These are phyloP conservation scores for Alnus rubra DNA, from an alignment of 306 rosid species.

Conservation along the genomic window DNA sequence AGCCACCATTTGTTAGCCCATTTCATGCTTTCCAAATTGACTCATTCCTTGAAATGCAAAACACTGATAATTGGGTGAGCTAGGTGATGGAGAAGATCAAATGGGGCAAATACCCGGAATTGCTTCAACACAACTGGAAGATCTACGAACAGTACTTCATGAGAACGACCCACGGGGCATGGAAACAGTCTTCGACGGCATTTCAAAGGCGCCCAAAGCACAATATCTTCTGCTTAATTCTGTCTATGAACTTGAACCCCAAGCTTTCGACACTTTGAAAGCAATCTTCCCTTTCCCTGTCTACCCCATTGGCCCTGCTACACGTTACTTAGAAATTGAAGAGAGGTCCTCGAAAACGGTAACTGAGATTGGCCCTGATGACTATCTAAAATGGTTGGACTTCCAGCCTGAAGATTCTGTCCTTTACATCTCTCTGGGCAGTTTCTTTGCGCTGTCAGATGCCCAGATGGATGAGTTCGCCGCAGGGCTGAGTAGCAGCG, in stretches of 20 bases:
- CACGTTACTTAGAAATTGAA: conserved; percentile 41
- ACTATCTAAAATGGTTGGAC: conserved; percentile 52
- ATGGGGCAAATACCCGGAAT: conserved; percentile 46
- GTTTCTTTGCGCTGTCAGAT: not conserved
- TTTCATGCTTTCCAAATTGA: too few species aligned
- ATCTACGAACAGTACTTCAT: conserved; percentile 30
- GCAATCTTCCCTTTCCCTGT: conserved; percentile 40
- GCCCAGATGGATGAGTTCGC: not conserved
- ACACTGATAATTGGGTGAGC: too few species aligned
- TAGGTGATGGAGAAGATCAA: conserved; percentile 19
- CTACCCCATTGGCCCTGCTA: conserved; percentile 55
- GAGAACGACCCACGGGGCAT: conserved; percentile 28
- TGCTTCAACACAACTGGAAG: conserved; percentile 31
- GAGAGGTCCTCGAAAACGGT: not conserved
- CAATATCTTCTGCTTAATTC: conserved; percentile 46
- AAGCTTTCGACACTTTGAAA: conserved; percentile 36
- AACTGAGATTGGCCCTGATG: conserved; percentile 18
- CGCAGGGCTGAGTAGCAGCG: not conserved
- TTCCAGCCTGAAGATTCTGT: not conserved
- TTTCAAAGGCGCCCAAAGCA: conserved; percentile 36
- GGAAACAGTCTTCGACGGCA: conserved; percentile 35
- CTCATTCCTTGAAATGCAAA: too few species aligned
- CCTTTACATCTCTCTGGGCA: not conserved
- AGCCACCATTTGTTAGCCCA: too few species aligned
- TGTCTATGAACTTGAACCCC: conserved; percentile 48